Conservation (phyloP, 2,329 filamentous ascomycete species). For the Thelonectria discophora region DNA sequence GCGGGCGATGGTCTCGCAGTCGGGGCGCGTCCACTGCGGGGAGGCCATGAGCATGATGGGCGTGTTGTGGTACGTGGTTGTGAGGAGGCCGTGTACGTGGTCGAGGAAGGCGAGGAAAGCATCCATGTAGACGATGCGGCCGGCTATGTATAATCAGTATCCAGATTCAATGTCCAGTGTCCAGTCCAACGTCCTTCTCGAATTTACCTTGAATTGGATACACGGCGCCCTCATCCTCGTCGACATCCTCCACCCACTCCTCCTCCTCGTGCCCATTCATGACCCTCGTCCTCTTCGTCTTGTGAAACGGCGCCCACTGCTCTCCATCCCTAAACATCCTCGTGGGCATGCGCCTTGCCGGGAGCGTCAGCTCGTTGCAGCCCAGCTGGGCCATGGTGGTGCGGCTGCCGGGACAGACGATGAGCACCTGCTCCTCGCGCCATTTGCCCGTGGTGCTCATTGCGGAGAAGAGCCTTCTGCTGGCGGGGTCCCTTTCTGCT, state of each 20-base stretch:
- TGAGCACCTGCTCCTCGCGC: constrained; percentile 71
- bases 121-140: constrained; percentile 87
- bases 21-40: constrained; percentile 87
- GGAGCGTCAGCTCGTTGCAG: constrained; percentile 88
- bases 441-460: constrained; percentile 67
- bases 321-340: constrained; percentile 93
- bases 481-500: constrained; percentile 20
- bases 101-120: constrained; percentile 94
- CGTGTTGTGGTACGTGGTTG: constrained; percentile 94
- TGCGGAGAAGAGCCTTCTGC: constrained; percentile 36
- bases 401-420: constrained; percentile 85
- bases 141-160: too few species aligned
- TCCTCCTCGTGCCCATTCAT: constrained; percentile 62
- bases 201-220: constrained; percentile 77
- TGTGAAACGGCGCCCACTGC: constrained; percentile 79
- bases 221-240: constrained; percentile 87
- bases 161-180: too few species aligned
- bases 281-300: constrained; percentile 70
- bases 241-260: constrained; percentile 87
- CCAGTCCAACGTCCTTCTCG: constrained; percentile 17
- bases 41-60: constrained; percentile 91
- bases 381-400: constrained; percentile 92
- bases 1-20: constrained; percentile 87
- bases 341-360: constrained; percentile 85
- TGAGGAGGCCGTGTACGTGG: constrained; percentile 88